Conservation (phyloP, 179 eudicot species). For the Actinidia chinensis region DNA sequence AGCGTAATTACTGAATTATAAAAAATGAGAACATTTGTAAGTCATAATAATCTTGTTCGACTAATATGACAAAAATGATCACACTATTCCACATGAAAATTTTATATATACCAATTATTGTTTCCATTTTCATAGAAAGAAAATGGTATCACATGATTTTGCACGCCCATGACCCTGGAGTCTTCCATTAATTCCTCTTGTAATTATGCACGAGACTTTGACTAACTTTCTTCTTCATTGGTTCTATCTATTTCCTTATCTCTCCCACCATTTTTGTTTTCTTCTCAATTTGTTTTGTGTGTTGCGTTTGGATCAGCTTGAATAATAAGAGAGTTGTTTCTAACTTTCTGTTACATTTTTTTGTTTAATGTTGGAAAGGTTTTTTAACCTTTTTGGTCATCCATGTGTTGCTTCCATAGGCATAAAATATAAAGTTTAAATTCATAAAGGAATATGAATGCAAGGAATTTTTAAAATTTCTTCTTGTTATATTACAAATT, state of each 20-base stretch:
- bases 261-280: not conserved
- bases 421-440: too few relatives aligned
- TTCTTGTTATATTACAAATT: too few relatives aligned
- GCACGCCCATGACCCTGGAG: slow-evolving; percentile 18
- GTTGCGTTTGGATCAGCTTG: slow-evolving; percentile 14
- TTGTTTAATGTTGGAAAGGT: too few relatives aligned
- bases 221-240: not conserved
- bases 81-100: too few relatives aligned
- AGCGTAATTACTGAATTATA: not conserved
- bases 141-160: not conserved
- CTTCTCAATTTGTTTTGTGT: not conserved
- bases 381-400: too few relatives aligned
- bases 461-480: too few relatives aligned
- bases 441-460: too few relatives aligned
- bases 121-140: too few relatives aligned
- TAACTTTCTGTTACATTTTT: too few relatives aligned
- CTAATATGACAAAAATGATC: too few relatives aligned
- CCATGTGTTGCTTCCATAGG: too few relatives aligned
- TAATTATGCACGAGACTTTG: not conserved
- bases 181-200: slow-evolving; percentile 16
- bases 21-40: not conserved
- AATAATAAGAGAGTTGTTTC: too few relatives aligned
- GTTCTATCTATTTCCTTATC: not conserved
- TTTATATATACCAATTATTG: not conserved
- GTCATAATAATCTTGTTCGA: not conserved